phyloP scores from a whole-genome alignment of 202 grass and related monocot genomes.

The Schoenoplectus tabernaemontani region DNA sequence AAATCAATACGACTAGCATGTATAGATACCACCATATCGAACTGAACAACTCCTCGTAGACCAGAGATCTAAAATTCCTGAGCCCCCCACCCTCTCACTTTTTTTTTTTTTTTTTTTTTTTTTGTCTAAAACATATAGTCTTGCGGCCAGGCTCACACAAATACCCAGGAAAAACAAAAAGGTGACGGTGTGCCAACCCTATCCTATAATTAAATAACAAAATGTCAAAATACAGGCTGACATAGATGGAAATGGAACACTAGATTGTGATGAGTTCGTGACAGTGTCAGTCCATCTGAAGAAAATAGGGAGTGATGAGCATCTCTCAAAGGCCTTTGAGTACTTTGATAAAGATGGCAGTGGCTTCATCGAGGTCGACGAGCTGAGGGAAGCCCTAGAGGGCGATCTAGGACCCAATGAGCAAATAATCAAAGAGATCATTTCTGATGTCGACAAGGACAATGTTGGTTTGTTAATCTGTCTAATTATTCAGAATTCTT shows the following conservation, averaged over 20 bases:
- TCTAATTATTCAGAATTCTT: constrained; percentile 15
- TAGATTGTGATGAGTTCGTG: constrained; percentile 87
- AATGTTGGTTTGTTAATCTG: constrained; percentile 45
- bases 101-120: neutral
- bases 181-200: neutral
- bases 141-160: neutral
- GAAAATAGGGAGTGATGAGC: constrained; percentile 64
- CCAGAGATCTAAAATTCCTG: neutral
- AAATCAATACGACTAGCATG: neutral
- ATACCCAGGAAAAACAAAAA: neutral
- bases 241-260: constrained; percentile 57
- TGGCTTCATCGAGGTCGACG: constrained; percentile 73
- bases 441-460: constrained; percentile 66
- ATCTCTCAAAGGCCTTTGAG: constrained; percentile 70
- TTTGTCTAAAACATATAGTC: neutral
- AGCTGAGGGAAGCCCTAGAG: constrained; percentile 76
- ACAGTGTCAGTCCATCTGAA: constrained; percentile 84
- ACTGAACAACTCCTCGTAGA: no score
- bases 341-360: constrained; percentile 82
- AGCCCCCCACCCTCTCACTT: neutral
- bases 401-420: constrained; percentile 54
- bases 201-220: neutral
- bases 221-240: constrained; percentile 44
- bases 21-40: no score
- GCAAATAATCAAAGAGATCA: constrained; percentile 64